Evolutionary conservation across 495 filamentous ascomycete genomes (phyloP).

Genomic region (Lasiosphaeria hispida): DNA sequence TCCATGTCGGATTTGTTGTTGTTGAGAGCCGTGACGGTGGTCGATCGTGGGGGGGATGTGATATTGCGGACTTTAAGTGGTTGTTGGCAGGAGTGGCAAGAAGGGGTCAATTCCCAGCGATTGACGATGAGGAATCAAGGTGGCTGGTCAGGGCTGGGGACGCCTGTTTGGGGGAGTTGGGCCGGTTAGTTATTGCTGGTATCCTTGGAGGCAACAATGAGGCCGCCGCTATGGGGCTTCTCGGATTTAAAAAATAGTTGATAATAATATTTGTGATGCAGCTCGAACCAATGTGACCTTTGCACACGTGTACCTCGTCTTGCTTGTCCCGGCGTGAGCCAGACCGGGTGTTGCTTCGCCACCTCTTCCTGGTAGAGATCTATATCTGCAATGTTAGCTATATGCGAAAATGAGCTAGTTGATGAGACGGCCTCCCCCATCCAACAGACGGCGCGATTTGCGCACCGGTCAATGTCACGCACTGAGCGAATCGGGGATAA

Average conservation of each 20-base stretch:
- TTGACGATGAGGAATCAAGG: conserved; percentile 5
- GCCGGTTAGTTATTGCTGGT: conserved; percentile 9
- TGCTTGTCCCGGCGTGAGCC: too few species aligned
- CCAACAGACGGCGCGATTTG: too few species aligned
- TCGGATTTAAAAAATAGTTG: conserved; percentile 2
- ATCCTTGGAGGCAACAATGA: conserved; percentile 11
- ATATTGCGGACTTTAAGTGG: conserved; percentile 16
- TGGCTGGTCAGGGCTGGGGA: conserved; percentile 12
- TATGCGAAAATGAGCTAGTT: too few species aligned
- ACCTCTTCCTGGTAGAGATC: too few species aligned
- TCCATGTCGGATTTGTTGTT: conserved; percentile 20
- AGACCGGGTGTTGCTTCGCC: too few species aligned
- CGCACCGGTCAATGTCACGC: too few species aligned
- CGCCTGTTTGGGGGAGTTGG: conserved; percentile 9
- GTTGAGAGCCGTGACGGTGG: conserved; percentile 20
- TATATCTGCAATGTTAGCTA: too few species aligned
- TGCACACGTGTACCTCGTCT: too few species aligned
- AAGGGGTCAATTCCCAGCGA: conserved; percentile 14
- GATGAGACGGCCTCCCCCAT: too few species aligned
- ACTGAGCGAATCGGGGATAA: too few species aligned
- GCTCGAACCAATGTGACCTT: too few species aligned
- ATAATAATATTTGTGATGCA: neutral
- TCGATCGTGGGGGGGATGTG: conserved; percentile 21
- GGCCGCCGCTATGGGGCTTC: conserved; percentile 11
- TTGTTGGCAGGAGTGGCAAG: conserved; percentile 16